Evolutionary conservation across 2,329 filamentous ascomycete genomes (phyloP).

Genomic region (Blastomyces parvus): DNA sequence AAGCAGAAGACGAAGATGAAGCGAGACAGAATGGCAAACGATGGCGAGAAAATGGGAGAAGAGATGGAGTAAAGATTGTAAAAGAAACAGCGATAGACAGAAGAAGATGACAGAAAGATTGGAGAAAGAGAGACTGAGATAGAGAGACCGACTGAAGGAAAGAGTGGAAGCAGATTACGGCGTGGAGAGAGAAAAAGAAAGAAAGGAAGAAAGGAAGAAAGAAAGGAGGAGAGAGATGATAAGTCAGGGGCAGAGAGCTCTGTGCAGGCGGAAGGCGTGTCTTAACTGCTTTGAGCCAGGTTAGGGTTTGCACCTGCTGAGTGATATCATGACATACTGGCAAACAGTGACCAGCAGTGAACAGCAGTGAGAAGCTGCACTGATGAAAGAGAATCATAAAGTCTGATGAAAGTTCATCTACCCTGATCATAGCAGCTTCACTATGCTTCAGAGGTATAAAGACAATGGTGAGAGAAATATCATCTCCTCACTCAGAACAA

Average conservation of each 20-base stretch:
- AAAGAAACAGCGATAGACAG: conserved; percentile 18
- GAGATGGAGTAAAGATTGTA: conserved; percentile 14
- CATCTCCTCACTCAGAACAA: neutral
- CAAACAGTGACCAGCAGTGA: neutral
- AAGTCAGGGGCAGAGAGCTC: conserved; percentile 5
- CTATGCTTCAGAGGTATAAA: neutral
- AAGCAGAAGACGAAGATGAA: conserved; percentile 5
- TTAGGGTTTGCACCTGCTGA: neutral
- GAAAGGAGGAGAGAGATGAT: conserved; percentile 9
- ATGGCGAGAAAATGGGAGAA: conserved; percentile 13
- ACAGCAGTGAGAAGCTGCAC: neutral
- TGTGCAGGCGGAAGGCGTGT: neutral
- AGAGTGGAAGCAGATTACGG: conserved; percentile 12
- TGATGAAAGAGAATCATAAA: neutral
- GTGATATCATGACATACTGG: neutral
- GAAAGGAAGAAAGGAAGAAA: conserved; percentile 1
- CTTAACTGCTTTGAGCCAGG: neutral
- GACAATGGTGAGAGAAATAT: neutral
- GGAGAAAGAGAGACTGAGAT: conserved; percentile 11
- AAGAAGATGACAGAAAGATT: conserved; percentile 21
- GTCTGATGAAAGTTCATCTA: neutral
- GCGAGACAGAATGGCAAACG: conserved; percentile 15
- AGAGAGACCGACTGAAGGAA: conserved; percentile 7
- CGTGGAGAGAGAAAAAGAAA: conserved; percentile 2
- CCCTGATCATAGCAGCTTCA: neutral